Evolutionary conservation across 1,284 basidiomycete species (phyloP).

Genomic region (Apiotrichum gracile): DNA sequence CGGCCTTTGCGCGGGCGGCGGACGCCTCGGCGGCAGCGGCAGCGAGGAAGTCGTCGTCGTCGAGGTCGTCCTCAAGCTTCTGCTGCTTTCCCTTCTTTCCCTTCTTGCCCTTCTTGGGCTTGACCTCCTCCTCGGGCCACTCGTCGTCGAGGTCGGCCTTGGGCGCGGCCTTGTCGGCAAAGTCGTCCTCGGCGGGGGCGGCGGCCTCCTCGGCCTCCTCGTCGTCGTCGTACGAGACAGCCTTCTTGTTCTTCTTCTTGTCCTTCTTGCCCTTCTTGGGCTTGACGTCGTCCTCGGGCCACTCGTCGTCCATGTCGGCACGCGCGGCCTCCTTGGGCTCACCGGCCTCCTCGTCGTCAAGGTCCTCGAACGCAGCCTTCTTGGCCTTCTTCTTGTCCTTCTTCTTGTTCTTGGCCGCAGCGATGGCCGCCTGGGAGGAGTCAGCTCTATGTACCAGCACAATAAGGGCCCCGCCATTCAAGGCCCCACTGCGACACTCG

Average conservation of each 20-base stretch:
- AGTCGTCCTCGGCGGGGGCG: slow-evolving; percentile 44
- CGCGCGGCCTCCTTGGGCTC: slow-evolving; percentile 24
- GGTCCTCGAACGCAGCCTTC: slow-evolving; percentile 39
- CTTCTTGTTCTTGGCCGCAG: slow-evolving; percentile 33
- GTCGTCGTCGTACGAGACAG: slow-evolving; percentile 16
- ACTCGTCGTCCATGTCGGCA: slow-evolving; percentile 30
- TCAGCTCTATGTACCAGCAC: too few relatives aligned
- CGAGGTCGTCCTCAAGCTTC: slow-evolving; percentile 16
- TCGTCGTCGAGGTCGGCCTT: slow-evolving; percentile 38
- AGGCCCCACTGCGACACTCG: too few relatives aligned
- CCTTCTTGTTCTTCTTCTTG: slow-evolving; percentile 39
- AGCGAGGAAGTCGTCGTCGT: slow-evolving; percentile 34
- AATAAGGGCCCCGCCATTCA: too few relatives aligned
- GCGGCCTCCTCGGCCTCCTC: slow-evolving; percentile 21
- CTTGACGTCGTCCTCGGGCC: slow-evolving; percentile 37
- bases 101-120: slow-evolving; percentile 44
- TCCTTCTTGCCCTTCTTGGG: slow-evolving; percentile 48
- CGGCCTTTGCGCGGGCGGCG: slow-evolving; percentile 28
- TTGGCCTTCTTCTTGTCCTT: slow-evolving; percentile 38
- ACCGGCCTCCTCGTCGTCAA: slow-evolving; percentile 9
- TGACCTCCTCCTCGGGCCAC: slow-evolving; percentile 47
- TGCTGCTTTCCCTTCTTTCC: slow-evolving; percentile 45
- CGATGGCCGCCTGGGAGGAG: slow-evolving; percentile 14
- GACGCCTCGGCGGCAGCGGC: slow-evolving; percentile 50
- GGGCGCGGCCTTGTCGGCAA: slow-evolving; percentile 28